phyloP scores from a whole-genome alignment of 75 land plant species.

The Chamaecyparis obtusa region DNA sequence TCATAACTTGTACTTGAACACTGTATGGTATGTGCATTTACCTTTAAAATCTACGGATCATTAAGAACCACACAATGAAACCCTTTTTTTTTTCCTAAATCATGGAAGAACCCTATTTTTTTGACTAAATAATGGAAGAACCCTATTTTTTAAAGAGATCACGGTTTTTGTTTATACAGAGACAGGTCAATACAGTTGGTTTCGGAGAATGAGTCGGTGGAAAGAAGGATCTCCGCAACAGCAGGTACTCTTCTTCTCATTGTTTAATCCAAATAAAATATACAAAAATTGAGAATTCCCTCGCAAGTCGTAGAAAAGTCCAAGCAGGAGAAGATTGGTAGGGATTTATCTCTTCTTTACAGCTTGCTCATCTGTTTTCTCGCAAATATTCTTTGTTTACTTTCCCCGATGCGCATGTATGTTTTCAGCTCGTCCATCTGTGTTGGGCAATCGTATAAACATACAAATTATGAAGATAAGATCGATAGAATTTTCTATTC shows the following conservation, averaged over 20 bases:
- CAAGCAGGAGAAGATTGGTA: background rate
- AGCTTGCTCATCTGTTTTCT: background rate
- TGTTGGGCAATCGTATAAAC: no score
- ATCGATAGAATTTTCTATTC: no score
- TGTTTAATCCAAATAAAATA: background rate
- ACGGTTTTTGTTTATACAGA: background rate
- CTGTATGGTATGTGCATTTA: background rate
- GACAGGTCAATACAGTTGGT: constrained; percentile 1
- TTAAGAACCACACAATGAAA: background rate
- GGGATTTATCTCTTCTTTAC: constrained; percentile 2
- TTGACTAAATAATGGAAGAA: background rate
- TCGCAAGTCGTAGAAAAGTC: background rate
- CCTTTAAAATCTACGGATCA: background rate
- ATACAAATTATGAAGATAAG: no score
- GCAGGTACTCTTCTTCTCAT: background rate
- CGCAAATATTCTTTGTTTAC: background rate
- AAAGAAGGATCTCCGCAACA: constrained; percentile 9
- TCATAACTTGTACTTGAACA: background rate
- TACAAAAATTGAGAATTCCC: background rate
- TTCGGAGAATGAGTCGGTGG: constrained; percentile 10
- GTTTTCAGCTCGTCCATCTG: background rate
- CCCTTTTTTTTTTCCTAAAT: background rate
- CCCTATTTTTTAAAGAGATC: background rate
- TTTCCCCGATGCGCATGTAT: background rate
- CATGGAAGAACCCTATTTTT: background rate